Conservation (phyloP, 495 filamentous ascomycete genomes). For the Aspergillus bridgeri region DNA sequence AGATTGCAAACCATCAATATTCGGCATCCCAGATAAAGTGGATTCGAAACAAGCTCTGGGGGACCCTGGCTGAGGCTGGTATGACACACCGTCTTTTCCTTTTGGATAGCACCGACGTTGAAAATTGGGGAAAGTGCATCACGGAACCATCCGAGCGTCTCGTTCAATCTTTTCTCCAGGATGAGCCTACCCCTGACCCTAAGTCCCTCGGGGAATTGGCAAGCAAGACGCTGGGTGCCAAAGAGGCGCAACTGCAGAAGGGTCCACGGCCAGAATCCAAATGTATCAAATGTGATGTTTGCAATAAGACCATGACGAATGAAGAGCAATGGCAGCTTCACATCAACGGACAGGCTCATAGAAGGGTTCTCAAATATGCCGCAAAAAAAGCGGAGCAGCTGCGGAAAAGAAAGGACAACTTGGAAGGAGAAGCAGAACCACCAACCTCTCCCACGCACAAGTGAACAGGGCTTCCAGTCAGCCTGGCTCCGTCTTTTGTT, state of each 20-base stretch:
- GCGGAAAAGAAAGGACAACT: constrained; percentile 13
- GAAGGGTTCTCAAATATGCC: constrained; percentile 34
- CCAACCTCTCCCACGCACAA: background rate
- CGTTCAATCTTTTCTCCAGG: constrained; percentile 55
- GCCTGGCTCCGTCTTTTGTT: too few relatives aligned
- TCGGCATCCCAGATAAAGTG: constrained; percentile 78
- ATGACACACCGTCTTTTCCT: constrained; percentile 61
- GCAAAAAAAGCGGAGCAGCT: constrained; percentile 28
- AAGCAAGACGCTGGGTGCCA: constrained; percentile 50
- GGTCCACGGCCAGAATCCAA: constrained; percentile 37
- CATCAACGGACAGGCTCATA: constrained; percentile 63
- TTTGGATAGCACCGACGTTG: constrained; percentile 66
- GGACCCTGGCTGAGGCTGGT: constrained; percentile 52
- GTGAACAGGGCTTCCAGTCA: background rate
- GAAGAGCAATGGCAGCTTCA: constrained; percentile 76
- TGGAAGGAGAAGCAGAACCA: background rate
- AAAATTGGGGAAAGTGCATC: constrained; percentile 56
- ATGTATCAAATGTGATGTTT: constrained; percentile 63
- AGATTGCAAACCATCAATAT: constrained; percentile 81
- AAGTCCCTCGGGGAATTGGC: constrained; percentile 58
- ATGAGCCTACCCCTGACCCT: constrained; percentile 55
- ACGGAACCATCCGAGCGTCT: constrained; percentile 59
- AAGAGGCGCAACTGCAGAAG: constrained; percentile 43
- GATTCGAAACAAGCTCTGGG: constrained; percentile 78
- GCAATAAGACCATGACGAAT: constrained; percentile 62